Conservation (phyloP, 2,329 filamentous ascomycete species). For the Cladophialophora bantiana region DNA sequence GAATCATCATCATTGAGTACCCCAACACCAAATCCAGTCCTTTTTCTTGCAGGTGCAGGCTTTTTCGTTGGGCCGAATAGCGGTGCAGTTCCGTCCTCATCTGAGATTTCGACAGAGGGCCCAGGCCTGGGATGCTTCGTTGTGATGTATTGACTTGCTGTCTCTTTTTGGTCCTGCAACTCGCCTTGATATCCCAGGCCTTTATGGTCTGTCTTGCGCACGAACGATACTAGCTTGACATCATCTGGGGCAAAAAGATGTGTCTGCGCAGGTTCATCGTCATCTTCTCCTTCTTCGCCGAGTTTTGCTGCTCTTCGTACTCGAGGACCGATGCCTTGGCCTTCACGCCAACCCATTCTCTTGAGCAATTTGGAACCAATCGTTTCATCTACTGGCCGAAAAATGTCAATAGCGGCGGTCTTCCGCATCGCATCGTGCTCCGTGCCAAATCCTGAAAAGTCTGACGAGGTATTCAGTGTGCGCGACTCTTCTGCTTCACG, state of each 20-base stretch:
- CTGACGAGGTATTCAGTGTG: slow-evolving; percentile 73
- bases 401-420: slow-evolving; percentile 72
- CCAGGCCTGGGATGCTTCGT: not conserved
- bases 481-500: slow-evolving; percentile 82
- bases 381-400: slow-evolving; percentile 76
- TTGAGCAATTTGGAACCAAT: slow-evolving; percentile 85
- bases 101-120: slow-evolving; percentile 35
- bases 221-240: slow-evolving; percentile 65
- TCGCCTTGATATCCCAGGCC: slow-evolving; percentile 56
- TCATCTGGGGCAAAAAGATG: slow-evolving; percentile 89
- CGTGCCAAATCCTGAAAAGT: slow-evolving; percentile 79
- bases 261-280: slow-evolving; percentile 54
- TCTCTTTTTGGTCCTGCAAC: slow-evolving; percentile 37
- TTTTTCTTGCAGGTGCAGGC: slow-evolving; percentile 58
- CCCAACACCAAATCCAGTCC: slow-evolving; percentile 82
- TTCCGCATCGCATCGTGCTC: slow-evolving; percentile 60
- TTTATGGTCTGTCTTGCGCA: slow-evolving; percentile 54
- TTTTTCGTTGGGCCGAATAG: slow-evolving; percentile 44
- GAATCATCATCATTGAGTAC: slow-evolving; percentile 91
- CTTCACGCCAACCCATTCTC: slow-evolving; percentile 94
- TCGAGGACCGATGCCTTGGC: slow-evolving; percentile 90
- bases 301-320: slow-evolving; percentile 76
- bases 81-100: slow-evolving; percentile 47
- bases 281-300: slow-evolving; percentile 49
- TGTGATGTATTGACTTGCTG: not conserved